phyloP scores from a whole-genome alignment of 805 yeast species.

The Nakazawaea holstii region DNA sequence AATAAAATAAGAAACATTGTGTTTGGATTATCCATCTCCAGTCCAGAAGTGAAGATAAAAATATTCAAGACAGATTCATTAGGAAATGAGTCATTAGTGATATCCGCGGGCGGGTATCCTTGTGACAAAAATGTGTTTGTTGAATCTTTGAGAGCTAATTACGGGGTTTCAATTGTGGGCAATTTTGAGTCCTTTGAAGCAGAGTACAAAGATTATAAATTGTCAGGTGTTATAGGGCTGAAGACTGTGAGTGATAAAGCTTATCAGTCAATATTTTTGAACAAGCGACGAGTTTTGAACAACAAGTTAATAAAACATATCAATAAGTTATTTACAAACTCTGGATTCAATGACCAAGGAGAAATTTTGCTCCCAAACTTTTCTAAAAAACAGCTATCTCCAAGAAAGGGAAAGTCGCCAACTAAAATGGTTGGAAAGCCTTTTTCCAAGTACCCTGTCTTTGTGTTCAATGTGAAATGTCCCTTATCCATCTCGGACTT shows the following conservation, averaged over 20 bases:
- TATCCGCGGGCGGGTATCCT: neutral
- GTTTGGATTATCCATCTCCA: conserved; percentile 23
- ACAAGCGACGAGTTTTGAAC: conserved; percentile 30
- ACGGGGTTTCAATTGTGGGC: conserved; percentile 21
- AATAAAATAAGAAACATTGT: conserved; percentile 25
- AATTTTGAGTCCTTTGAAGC: conserved; percentile 24
- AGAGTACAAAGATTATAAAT: conserved; percentile 19
- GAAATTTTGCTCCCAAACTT: conserved; percentile 15
- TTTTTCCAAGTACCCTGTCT: conserved; percentile 31
- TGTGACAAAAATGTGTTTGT: neutral
- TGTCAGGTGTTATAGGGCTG: conserved; percentile 36
- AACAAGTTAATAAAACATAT: conserved; percentile 15
- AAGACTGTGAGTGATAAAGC: conserved; percentile 27
- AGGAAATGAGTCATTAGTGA: neutral
- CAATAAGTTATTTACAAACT: conserved; percentile 20
- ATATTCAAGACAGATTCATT: conserved; percentile 10
- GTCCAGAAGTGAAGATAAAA: conserved; percentile 19
- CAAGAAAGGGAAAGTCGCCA: conserved; percentile 14
- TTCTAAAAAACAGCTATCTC: conserved; percentile 14
- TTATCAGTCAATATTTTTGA: conserved; percentile 41
- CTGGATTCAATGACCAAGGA: conserved; percentile 17
- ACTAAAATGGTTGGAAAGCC: conserved; percentile 26
- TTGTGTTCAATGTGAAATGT: conserved; percentile 27
- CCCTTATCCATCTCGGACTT: conserved; percentile 27
- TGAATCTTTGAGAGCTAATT: conserved; percentile 21